Evolutionary conservation across 257 asterid genomes (phyloP).

Genomic region (Nicotiana attenuata): DNA sequence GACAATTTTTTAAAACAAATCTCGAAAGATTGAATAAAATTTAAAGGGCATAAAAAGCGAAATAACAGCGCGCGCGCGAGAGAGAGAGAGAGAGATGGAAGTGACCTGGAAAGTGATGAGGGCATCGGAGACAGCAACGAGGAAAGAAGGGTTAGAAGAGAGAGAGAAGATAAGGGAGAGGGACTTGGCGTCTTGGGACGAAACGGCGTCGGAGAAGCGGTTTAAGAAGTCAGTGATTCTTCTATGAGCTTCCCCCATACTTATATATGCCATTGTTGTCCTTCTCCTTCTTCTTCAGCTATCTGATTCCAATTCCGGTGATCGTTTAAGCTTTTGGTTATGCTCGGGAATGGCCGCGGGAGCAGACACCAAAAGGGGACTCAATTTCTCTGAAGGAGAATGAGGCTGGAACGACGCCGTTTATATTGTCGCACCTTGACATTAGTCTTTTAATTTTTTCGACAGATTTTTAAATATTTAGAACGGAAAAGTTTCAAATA

Average conservation of each 20-base stretch:
- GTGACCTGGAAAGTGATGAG: constrained; percentile 81
- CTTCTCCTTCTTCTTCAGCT: not conserved
- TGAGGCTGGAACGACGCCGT: not conserved
- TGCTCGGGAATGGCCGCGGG: not conserved
- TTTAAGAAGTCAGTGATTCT: constrained; percentile 64
- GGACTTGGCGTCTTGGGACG: constrained; percentile 68
- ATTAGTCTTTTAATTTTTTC: too few species aligned
- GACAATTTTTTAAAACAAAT: not conserved
- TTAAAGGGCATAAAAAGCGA: not conserved
- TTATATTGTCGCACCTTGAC: not conserved
- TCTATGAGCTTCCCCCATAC: constrained; percentile 94
- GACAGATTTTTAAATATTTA: too few species aligned
- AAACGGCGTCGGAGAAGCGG: constrained; percentile 74
- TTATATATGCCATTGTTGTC: constrained; percentile 24
- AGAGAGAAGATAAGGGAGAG: constrained; percentile 68
- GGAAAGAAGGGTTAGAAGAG: constrained; percentile 54
- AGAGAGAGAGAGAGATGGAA: not conserved
- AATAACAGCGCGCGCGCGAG: not conserved
- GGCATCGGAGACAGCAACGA: constrained; percentile 72
- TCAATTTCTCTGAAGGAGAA: not conserved
- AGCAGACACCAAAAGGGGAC: not conserved
- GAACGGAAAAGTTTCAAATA: too few species aligned
- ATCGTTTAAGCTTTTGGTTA: not conserved
- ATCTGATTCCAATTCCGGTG: not conserved
- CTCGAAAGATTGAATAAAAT: too few species aligned